These are phyloP conservation scores for Torulaspora delbrueckii DNA, from an alignment of 805 yeast genomes.

Conservation along the genomic window DNA sequence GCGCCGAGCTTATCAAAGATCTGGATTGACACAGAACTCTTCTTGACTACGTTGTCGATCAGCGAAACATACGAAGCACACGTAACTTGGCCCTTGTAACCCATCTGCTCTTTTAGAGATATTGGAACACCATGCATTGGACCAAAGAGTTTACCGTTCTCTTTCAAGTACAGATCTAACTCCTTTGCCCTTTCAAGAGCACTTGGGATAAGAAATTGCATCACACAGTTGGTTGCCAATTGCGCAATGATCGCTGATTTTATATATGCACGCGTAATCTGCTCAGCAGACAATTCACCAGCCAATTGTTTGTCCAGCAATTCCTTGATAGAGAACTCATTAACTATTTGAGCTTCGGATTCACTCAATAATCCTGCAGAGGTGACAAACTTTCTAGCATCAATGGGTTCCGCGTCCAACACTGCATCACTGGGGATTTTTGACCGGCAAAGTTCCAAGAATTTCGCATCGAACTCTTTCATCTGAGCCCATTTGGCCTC, in stretches of 20 bases:
- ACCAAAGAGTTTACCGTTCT: conserved; percentile 52
- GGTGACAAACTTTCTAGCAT: conserved; percentile 17
- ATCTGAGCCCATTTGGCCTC: conserved; percentile 21
- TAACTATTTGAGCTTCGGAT: conserved; percentile 41
- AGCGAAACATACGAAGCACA: conserved; percentile 56
- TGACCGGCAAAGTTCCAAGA: conserved; percentile 16
- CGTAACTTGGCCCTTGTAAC: conserved; percentile 49
- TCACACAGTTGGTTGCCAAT: conserved; percentile 53
- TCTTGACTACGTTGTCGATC: conserved; percentile 44
- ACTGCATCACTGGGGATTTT: conserved; percentile 19
- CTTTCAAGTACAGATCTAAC: conserved; percentile 48
- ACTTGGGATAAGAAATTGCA: conserved; percentile 60
- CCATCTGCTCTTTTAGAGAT: conserved; percentile 62
- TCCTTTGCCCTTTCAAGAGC: conserved; percentile 54
- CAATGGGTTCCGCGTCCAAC: conserved; percentile 23
- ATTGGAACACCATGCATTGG: conserved; percentile 68
- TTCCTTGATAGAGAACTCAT: conserved; percentile 39
- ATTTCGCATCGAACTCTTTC: conserved; percentile 20
- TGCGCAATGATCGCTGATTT: conserved; percentile 63
- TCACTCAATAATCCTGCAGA: conserved; percentile 23
- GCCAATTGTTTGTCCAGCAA: conserved; percentile 43
- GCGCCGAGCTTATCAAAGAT: conserved; percentile 52
- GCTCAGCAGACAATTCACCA: conserved; percentile 46
- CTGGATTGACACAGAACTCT: conserved; percentile 46
- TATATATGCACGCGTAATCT: conserved; percentile 57